Percentiles rank a stretch among this genome's conserved stretches.
These are phyloP conservation scores for Musa balbisiana DNA, from an alignment of 202 grass and related monocot species.

Conservation along the genomic window DNA sequence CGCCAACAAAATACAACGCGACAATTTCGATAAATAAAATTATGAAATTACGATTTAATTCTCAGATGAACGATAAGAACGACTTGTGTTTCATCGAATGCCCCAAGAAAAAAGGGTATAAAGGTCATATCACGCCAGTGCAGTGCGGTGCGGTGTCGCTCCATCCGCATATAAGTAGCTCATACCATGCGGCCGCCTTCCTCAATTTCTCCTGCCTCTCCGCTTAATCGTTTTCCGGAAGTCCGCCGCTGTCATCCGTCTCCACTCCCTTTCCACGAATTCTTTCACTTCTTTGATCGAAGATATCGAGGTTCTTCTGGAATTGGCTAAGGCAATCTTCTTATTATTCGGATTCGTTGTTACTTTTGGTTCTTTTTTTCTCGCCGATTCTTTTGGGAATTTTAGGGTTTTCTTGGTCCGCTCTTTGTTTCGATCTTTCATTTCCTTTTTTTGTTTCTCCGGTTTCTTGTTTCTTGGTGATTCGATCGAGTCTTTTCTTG, in stretches of 20 bases:
- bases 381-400: background rate
- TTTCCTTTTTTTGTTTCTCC: no score
- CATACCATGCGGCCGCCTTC: background rate
- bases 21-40: background rate
- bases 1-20: background rate
- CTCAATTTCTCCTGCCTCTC: background rate
- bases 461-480: background rate
- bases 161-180: background rate
- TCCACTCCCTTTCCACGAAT: background rate
- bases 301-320: background rate
- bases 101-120: background rate
- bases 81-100: no score
- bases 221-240: background rate
- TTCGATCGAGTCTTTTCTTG: background rate
- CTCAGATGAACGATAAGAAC: background rate
- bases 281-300: background rate
- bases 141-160: background rate
- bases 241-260: background rate
- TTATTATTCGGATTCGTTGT: background rate
- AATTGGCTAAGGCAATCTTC: background rate
- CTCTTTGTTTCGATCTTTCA: background rate
- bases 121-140: background rate
- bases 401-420: background rate
- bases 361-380: background rate
- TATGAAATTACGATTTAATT: background rate